These are phyloP conservation scores for Massariosphaeria phaeospora DNA, from an alignment of 495 filamentous ascomycete genomes.

Conservation along the genomic window DNA sequence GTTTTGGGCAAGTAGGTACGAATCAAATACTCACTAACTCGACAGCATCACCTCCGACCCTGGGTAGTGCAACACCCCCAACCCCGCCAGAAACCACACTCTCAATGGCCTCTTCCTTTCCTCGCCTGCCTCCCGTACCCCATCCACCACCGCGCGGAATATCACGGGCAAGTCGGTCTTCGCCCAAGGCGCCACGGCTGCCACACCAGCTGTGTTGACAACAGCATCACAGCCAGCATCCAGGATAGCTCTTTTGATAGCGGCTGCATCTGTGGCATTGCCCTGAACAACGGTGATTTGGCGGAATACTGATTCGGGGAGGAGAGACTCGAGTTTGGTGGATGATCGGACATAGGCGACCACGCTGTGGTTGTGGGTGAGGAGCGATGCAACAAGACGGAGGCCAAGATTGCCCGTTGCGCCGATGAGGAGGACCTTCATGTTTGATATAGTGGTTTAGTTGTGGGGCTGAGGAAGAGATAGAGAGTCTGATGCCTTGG, in stretches of 20 bases:
- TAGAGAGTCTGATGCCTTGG: too few species aligned
- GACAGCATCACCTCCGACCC: conserved; percentile 26
- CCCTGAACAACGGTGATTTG: conserved; percentile 38
- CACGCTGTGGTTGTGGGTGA: conserved; percentile 42
- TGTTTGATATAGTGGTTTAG: background rate
- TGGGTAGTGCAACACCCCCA: conserved; percentile 23
- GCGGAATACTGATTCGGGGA: conserved; percentile 24
- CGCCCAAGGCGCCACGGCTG: conserved; percentile 19
- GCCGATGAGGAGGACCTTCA: conserved; percentile 44
- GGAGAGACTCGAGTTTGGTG: conserved; percentile 37
- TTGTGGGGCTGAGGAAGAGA: background rate
- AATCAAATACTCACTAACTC: conserved; percentile 28
- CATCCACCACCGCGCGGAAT: conserved; percentile 25
- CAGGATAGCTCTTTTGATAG: conserved; percentile 38
- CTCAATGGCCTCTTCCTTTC: conserved; percentile 23
- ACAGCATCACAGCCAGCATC: conserved; percentile 42
- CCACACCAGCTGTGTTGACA: conserved; percentile 41
- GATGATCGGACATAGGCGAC: conserved; percentile 42
- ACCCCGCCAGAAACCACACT: conserved; percentile 27
- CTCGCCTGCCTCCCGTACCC: conserved; percentile 7
- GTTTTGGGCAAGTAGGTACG: too few species aligned
- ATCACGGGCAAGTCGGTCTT: conserved; percentile 26
- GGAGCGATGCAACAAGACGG: conserved; percentile 42
- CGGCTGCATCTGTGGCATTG: conserved; percentile 39
- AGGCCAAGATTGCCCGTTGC: conserved; percentile 45